phyloP scores from a whole-genome alignment of 768 basidiomycete species.

The Pluteus cervinus region DNA sequence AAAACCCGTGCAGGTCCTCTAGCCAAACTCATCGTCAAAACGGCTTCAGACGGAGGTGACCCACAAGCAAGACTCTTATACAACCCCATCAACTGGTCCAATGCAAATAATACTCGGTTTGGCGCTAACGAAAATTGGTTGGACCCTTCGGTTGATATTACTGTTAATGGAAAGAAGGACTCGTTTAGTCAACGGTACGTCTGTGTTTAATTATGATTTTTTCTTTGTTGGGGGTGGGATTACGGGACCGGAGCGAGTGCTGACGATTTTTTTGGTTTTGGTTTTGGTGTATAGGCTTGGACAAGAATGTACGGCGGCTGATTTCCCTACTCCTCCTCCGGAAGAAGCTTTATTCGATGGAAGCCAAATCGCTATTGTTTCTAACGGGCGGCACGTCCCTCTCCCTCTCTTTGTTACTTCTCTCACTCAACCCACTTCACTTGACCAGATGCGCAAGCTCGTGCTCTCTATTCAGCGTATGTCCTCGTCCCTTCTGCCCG shows the following conservation, averaged over 20 bases:
- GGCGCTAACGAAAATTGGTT: slow-evolving; percentile 41
- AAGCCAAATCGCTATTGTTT: slow-evolving; percentile 45
- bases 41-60: slow-evolving; percentile 37
- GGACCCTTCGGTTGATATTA: slow-evolving; percentile 29
- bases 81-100: slow-evolving; percentile 43
- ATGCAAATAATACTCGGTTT: slow-evolving; percentile 38
- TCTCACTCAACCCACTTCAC: slow-evolving; percentile 1
- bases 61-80: slow-evolving; percentile 38
- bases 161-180: slow-evolving; percentile 44
- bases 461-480: slow-evolving; percentile 39
- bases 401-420: not conserved
- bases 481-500: slow-evolving; percentile 15
- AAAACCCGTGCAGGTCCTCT: slow-evolving; percentile 40
- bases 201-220: not conserved
- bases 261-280: not conserved
- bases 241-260: not conserved
- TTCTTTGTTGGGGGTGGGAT: too few relatives aligned
- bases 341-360: slow-evolving; percentile 40
- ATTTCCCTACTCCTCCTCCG: too few relatives aligned
- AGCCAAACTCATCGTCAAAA: slow-evolving; percentile 42
- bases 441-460: slow-evolving; percentile 38
- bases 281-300: slow-evolving; percentile 28
- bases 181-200: slow-evolving; percentile 44
- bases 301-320: too few relatives aligned
- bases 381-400: slow-evolving; percentile 41